These are phyloP conservation scores for Nakazawaea wyomingensis DNA, from an alignment of 805 yeast species.

Conservation along the genomic window DNA sequence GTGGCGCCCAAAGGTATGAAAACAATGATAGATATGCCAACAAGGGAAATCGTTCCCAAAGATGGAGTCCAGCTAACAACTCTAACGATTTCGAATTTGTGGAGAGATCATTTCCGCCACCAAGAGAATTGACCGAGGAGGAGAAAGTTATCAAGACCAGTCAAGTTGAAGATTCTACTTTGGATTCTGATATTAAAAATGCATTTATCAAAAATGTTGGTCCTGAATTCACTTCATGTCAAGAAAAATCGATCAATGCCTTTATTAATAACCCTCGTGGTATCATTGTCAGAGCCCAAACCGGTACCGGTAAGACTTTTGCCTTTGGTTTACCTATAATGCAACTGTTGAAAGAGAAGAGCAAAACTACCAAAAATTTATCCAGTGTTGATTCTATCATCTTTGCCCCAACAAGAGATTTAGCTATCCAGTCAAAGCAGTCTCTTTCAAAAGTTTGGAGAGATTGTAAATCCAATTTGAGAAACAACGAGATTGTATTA, in stretches of 20 bases:
- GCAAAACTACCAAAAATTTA: slow-evolving; percentile 20
- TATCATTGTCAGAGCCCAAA: slow-evolving; percentile 82
- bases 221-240: slow-evolving; percentile 60
- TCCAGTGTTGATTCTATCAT: slow-evolving; percentile 54
- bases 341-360: slow-evolving; percentile 43
- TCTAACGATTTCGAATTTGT: slow-evolving; percentile 1
- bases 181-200: slow-evolving; percentile 21
- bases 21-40: not conserved
- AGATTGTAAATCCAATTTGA: slow-evolving; percentile 11
- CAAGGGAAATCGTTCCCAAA: not conserved
- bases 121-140: slow-evolving; percentile 7
- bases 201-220: slow-evolving; percentile 35
- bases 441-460: slow-evolving; percentile 49
- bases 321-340: slow-evolving; percentile 82
- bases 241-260: slow-evolving; percentile 56
- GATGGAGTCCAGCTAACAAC: slow-evolving; percentile 1
- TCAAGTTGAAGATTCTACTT: slow-evolving; percentile 21
- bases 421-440: slow-evolving; percentile 74
- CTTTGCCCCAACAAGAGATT: slow-evolving; percentile 86
- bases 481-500: slow-evolving; percentile 35
- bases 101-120: slow-evolving; percentile 11
- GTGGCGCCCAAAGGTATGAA: not conserved
- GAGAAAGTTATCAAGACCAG: slow-evolving; percentile 6
- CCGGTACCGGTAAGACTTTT: slow-evolving; percentile 93
- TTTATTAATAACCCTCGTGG: slow-evolving; percentile 49